Conservation (phyloP, 805 yeast genomes). For the Maudiozyma turicensis region DNA sequence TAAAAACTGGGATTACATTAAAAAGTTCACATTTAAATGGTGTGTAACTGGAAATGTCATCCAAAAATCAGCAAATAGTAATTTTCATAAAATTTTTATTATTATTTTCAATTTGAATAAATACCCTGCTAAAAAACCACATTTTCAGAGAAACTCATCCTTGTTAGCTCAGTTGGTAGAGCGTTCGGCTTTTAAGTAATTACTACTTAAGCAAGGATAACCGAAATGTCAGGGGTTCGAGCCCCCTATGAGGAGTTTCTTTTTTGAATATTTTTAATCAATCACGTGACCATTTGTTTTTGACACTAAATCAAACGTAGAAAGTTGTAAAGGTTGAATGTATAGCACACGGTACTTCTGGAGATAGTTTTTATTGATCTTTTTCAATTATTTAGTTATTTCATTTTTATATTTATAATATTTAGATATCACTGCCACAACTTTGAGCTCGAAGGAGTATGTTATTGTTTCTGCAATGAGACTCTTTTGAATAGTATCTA, state of each 20-base stretch:
- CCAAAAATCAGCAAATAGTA: too few species aligned
- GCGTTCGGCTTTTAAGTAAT: neutral
- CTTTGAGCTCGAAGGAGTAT: neutral
- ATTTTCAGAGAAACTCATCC: neutral
- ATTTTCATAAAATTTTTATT: too few species aligned
- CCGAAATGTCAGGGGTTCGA: neutral
- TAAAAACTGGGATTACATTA: too few species aligned
- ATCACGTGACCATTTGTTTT: neutral
- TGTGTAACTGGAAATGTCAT: too few species aligned
- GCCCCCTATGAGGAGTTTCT: neutral
- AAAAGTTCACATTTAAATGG: too few species aligned
- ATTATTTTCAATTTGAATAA: neutral
- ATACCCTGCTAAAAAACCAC: neutral
- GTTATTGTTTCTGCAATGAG: neutral
- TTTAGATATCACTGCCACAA: neutral
- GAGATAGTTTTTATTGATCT: neutral
- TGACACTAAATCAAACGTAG: too few species aligned
- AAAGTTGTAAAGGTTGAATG: too few species aligned
- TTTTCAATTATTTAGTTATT: neutral
- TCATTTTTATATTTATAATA: neutral
- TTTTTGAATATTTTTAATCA: neutral
- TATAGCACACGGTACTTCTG: too few species aligned
- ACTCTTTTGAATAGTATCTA: slow-evolving; percentile 10
- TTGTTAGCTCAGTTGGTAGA: neutral
- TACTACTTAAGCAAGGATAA: neutral